Evolutionary conservation across 177 flowering plant species (phyloP).

Genomic region (Vitis hybrid): DNA sequence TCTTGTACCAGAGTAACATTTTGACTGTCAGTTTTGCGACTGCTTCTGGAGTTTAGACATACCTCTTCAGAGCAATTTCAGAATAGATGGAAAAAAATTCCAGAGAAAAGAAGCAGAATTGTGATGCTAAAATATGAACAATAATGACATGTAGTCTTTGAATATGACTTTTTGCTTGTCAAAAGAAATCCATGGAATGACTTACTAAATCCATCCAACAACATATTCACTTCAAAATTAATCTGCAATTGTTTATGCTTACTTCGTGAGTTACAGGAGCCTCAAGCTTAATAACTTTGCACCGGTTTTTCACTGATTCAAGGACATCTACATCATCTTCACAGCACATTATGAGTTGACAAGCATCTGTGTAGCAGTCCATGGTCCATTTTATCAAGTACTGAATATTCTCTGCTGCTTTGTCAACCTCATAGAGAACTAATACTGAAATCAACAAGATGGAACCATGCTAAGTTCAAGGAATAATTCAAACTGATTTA

Average conservation of each 20-base stretch:
- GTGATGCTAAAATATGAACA: too few relatives aligned
- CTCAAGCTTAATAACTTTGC: slow-evolving; percentile 53
- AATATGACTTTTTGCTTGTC: too few relatives aligned
- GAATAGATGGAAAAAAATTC: too few relatives aligned
- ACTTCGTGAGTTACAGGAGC: slow-evolving; percentile 72
- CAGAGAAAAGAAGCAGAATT: too few relatives aligned
- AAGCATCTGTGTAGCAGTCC: slow-evolving; percentile 68
- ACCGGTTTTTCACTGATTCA: slow-evolving; percentile 61
- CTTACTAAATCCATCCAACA: background rate
- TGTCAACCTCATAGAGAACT: slow-evolving; percentile 64
- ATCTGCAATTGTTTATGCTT: slow-evolving; percentile 17
- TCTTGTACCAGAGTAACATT: too few relatives aligned
- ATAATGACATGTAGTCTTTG: too few relatives aligned
- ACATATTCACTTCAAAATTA: background rate
- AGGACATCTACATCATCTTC: slow-evolving; percentile 62
- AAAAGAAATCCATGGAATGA: too few relatives aligned
- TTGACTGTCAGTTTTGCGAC: too few relatives aligned
- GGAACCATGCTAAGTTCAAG: slow-evolving; percentile 6
- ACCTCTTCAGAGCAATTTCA: too few relatives aligned
- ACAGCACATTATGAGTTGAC: slow-evolving; percentile 70
- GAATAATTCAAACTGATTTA: background rate
- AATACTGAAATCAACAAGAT: slow-evolving; percentile 42
- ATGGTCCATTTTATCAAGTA: slow-evolving; percentile 76
- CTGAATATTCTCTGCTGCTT: slow-evolving; percentile 55
- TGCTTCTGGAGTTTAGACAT: too few relatives aligned